Evolutionary conservation across 208 protist species (phyloP).

Genomic region (Leishmania major): DNA sequence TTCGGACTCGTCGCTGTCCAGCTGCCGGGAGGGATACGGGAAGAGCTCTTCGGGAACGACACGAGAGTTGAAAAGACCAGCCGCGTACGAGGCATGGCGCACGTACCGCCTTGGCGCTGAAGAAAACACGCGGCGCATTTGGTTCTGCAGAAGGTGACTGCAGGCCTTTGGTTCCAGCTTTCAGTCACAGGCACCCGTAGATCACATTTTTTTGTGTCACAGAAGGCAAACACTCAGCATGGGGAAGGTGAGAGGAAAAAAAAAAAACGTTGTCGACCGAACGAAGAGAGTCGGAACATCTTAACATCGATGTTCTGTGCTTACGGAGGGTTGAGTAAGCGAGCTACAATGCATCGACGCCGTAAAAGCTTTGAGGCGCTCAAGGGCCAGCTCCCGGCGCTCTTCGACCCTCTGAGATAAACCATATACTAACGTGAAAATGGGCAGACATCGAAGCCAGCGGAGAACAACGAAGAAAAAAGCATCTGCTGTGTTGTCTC

Average conservation of each 20-base stretch:
- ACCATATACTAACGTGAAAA: neutral
- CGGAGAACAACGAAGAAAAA: slow-evolving; percentile 1
- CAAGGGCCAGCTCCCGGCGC: neutral
- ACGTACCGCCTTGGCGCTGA: slow-evolving; percentile 22
- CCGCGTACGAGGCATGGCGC: slow-evolving; percentile 69
- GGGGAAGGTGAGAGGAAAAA: neutral
- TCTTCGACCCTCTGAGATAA: neutral
- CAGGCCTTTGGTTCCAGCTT: neutral
- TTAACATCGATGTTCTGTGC: neutral
- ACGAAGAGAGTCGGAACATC: neutral
- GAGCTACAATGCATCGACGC: neutral
- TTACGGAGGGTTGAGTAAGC: neutral
- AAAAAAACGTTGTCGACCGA: neutral
- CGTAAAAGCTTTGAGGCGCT: neutral
- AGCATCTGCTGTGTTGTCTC: neutral
- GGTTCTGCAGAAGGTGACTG: slow-evolving; percentile 4
- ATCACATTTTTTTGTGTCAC: neutral
- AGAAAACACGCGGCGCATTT: slow-evolving; percentile 49
- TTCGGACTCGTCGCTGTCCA: slow-evolving; percentile 79
- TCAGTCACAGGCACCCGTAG: neutral
- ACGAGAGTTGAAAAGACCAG: slow-evolving; percentile 87
- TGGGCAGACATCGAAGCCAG: neutral
- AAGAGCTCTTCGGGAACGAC: slow-evolving; percentile 72
- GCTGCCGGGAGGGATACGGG: slow-evolving; percentile 75
- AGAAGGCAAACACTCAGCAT: neutral